A percentile compares a stretch with the other conserved stretches of the same genome.
Evolutionary conservation across 2,329 filamentous ascomycete genomes (phyloP).

Genomic region (Verticillium zaregamsianum): DNA sequence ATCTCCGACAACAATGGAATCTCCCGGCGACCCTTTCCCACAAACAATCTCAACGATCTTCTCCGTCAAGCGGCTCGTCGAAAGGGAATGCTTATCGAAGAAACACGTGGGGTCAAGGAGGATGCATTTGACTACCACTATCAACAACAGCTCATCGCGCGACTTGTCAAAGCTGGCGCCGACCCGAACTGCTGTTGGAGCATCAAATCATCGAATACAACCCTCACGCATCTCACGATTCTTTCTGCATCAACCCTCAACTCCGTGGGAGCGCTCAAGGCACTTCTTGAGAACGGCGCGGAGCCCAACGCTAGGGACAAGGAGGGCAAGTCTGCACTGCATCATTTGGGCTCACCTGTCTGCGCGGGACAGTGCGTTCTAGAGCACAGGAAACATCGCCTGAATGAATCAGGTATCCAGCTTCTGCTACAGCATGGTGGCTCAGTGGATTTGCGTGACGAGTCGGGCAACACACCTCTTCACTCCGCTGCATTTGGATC

Average conservation of each 20-base stretch:
- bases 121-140: slow-evolving; percentile 10
- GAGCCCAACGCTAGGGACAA: slow-evolving; percentile 12
- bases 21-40: background rate
- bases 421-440: slow-evolving; percentile 16
- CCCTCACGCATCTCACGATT: slow-evolving; percentile 4
- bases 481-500: slow-evolving; percentile 14
- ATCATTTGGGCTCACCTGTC: slow-evolving; percentile 12
- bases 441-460: slow-evolving; percentile 12
- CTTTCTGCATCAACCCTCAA: slow-evolving; percentile 3
- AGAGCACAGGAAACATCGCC: background rate
- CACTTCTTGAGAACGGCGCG: slow-evolving; percentile 20
- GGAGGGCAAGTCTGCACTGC: slow-evolving; percentile 15
- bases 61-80: background rate
- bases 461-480: slow-evolving; percentile 17
- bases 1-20: background rate
- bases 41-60: slow-evolving; percentile 1
- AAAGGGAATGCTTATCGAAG: background rate
- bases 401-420: slow-evolving; percentile 13
- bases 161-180: slow-evolving; percentile 16
- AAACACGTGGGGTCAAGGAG: background rate
- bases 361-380: background rate
- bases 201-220: background rate
- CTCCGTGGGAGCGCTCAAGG: slow-evolving; percentile 14
- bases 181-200: slow-evolving; percentile 10
- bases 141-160: slow-evolving; percentile 14